A percentile compares a stretch with the other conserved stretches of the same genome.
phyloP scores from a whole-genome alignment of 129 eudicot species.

The sunflower (Helianthus annuus) region DNA sequence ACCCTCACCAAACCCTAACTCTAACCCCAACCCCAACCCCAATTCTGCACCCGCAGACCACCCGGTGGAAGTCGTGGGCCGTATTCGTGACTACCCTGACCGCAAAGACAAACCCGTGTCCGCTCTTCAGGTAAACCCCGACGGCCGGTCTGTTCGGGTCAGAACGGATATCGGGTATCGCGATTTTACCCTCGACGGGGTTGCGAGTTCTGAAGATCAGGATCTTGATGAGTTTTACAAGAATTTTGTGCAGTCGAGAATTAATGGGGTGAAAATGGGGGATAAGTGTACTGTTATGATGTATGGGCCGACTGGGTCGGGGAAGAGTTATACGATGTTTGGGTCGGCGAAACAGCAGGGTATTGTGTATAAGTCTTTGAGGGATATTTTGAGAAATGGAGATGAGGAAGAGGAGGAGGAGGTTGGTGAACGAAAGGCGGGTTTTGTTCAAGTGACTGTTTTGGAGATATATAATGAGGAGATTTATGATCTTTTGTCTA shows the following conservation, averaged over 20 bases:
- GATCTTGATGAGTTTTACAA: conserved; percentile 82
- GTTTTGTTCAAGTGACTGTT: conserved; percentile 86
- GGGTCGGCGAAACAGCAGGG: conserved; percentile 86
- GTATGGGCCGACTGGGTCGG: conserved; percentile 99
- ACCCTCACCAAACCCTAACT: conserved; percentile 61
- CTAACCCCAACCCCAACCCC: conserved; percentile 36
- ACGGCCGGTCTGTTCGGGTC: conserved; percentile 56
- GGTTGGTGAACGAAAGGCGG: conserved; percentile 31
- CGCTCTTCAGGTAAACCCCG: conserved; percentile 44
- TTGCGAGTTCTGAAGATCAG: conserved; percentile 67
- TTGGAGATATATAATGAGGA: conserved; percentile 96
- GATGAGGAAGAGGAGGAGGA: conserved; percentile 26
- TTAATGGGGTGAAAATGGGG: conserved; percentile 82
- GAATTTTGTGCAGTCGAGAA: conserved; percentile 68
- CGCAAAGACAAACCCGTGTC: conserved; percentile 52
- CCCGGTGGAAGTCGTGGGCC: conserved; percentile 87
- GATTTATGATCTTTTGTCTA: conserved; percentile 79
- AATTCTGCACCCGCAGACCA: conserved; percentile 48
- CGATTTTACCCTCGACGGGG: conserved; percentile 86
- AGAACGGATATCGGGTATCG: conserved; percentile 84
- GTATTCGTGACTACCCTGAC: conserved; percentile 78
- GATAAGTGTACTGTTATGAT: conserved; percentile 90
- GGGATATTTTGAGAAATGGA: conserved; percentile 65
- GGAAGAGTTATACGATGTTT: conserved; percentile 95
- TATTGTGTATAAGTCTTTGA: conserved; percentile 79